Conservation (phyloP, 805 yeast genomes). For the Wickerhamiella lipophila region DNA sequence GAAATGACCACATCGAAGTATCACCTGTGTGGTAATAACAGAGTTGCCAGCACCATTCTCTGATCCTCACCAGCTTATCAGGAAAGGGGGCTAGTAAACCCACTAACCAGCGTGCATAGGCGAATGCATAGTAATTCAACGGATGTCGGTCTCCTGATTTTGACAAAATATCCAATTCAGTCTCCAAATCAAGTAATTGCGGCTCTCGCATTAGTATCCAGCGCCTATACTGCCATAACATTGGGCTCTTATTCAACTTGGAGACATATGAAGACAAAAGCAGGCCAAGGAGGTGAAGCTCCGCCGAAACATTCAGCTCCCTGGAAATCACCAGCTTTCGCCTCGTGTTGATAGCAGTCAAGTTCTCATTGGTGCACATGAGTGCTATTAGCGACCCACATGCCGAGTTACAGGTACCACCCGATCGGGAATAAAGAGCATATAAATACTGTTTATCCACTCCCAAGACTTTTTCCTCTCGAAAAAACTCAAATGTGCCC, state of each 20-base stretch:
- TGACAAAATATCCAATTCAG: constrained; percentile 25
- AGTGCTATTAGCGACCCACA: constrained; percentile 19
- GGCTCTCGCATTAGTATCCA: constrained; percentile 20
- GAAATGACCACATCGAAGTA: constrained; percentile 27
- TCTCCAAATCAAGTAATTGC: constrained; percentile 7
- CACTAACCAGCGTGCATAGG: constrained; percentile 29
- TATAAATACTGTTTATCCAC: constrained; percentile 16
- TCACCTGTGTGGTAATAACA: constrained; percentile 24
- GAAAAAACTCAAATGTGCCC: constrained; percentile 6
- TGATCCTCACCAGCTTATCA: neutral
- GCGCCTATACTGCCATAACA: constrained; percentile 31
- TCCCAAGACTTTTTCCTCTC: constrained; percentile 22
- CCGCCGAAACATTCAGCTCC: constrained; percentile 14
- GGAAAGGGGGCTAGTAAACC: neutral
- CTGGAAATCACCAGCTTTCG: constrained; percentile 17
- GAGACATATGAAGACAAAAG: constrained; percentile 25
- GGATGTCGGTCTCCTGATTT: constrained; percentile 33
- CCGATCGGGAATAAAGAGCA: constrained; percentile 14
- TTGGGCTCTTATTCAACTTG: constrained; percentile 31
- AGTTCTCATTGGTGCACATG: constrained; percentile 26
- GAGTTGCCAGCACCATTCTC: constrained; percentile 13
- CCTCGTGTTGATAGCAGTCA: constrained; percentile 24
- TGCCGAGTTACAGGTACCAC: neutral
- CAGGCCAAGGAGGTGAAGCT: constrained; percentile 22
- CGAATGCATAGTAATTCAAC: constrained; percentile 39